A percentile compares a stretch with the other conserved stretches of the same genome.
Conservation (phyloP, 2,329 filamentous ascomycete species). For the Camillea tinctor region DNA sequence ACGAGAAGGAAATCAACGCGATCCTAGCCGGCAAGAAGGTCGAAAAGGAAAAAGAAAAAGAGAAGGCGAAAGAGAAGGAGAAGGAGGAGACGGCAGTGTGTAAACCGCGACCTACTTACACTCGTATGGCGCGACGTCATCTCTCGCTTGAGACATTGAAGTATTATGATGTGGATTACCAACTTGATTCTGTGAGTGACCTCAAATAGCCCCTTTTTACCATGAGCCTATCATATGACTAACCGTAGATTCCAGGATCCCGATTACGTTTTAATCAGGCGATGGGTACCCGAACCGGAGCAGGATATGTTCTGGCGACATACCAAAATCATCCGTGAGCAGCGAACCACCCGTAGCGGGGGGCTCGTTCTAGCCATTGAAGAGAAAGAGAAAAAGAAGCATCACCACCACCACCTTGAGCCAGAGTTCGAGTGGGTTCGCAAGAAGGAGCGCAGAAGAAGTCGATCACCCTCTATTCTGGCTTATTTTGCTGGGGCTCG, state of each 20-base stretch:
- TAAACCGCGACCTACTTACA: conserved; percentile 53
- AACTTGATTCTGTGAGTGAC: conserved; percentile 52
- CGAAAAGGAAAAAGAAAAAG: conserved; percentile 50
- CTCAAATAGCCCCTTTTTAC: not conserved
- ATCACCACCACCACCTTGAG: conserved; percentile 41
- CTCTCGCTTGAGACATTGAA: conserved; percentile 62
- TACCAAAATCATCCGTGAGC: conserved; percentile 63
- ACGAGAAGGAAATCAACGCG: conserved; percentile 57
- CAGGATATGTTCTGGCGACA: conserved; percentile 73
- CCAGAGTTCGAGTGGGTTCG: conserved; percentile 56
- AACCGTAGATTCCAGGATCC: conserved; percentile 49
- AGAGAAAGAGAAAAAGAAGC: conserved; percentile 39
- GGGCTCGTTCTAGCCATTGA: conserved; percentile 48
- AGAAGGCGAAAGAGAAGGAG: conserved; percentile 34
- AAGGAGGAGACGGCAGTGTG: conserved; percentile 22
- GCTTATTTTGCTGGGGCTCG: conserved; percentile 57
- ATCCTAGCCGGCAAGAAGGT: conserved; percentile 46
- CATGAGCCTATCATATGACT: conserved; percentile 7
- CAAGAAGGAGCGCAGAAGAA: conserved; percentile 56
- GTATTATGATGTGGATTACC: conserved; percentile 55
- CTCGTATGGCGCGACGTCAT: conserved; percentile 61
- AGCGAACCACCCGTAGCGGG: conserved; percentile 35
- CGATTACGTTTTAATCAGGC: conserved; percentile 70
- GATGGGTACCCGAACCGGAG: conserved; percentile 69
- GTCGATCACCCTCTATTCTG: conserved; percentile 55